These are phyloP conservation scores for Suillus subaureus DNA, from an alignment of 768 basidiomycete species.

Conservation along the genomic window DNA sequence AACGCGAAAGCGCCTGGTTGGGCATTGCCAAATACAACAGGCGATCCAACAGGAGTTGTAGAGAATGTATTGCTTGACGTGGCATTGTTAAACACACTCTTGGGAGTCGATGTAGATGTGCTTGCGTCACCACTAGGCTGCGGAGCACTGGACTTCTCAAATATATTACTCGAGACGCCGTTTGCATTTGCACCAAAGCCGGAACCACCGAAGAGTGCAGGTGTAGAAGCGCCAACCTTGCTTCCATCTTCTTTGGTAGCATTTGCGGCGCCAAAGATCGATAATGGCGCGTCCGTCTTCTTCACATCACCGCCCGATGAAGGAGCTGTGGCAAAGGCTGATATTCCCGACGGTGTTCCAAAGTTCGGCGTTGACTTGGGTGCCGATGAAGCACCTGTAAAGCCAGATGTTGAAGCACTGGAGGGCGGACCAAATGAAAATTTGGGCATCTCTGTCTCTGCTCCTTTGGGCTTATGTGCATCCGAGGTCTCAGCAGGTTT, in stretches of 20 bases:
- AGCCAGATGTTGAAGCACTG: conserved; percentile 7
- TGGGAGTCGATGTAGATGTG: conserved; percentile 25
- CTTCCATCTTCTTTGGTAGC: conserved; percentile 10
- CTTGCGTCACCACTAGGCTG: conserved; percentile 18
- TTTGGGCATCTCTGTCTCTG: conserved; percentile 15
- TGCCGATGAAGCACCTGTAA: conserved; percentile 11
- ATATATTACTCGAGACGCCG: conserved; percentile 16
- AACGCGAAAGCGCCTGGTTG: conserved; percentile 22
- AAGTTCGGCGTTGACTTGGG: conserved; percentile 26
- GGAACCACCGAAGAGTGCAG: conserved; percentile 27
- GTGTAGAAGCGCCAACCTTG: conserved; percentile 15
- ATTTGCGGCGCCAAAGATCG: conserved; percentile 36
- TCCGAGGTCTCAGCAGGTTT: conserved; percentile 15
- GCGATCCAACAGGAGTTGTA: conserved; percentile 19
- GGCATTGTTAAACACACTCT: conserved; percentile 16
- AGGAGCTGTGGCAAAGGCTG: conserved; percentile 25
- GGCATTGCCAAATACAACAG: conserved; percentile 14
- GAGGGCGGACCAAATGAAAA: conserved; percentile 30
- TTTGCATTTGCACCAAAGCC: conserved; percentile 18
- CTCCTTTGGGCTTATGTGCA: conserved; percentile 17
- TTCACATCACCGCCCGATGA: conserved; percentile 24
- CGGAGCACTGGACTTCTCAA: conserved; percentile 20
- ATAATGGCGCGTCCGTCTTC: conserved; percentile 31
- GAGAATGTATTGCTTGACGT: conserved; percentile 19
- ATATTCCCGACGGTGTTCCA: conserved; percentile 21